Conservation (phyloP, 1,284 basidiomycete genomes). For the Wallemia mellicola region DNA sequence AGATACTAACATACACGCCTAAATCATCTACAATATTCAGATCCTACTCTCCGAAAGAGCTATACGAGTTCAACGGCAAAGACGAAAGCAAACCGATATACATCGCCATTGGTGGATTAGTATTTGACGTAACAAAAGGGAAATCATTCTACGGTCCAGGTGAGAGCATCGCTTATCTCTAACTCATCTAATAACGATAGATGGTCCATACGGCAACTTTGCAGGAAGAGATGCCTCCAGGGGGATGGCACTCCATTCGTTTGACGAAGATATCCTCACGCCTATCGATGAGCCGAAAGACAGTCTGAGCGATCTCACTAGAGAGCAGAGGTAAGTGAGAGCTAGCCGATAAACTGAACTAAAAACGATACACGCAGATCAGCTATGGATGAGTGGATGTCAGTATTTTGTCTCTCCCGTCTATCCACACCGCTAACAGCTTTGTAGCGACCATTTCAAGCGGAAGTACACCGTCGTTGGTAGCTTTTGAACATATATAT, state of each 20-base stretch:
- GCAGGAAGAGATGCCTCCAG: constrained; percentile 74
- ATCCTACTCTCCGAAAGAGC: neutral
- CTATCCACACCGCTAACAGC: neutral
- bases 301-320: constrained; percentile 40
- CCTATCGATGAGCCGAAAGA: constrained; percentile 60
- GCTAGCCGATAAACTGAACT: neutral
- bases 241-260: constrained; percentile 91
- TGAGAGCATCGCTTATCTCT: constrained; percentile 17
- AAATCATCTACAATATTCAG: neutral
- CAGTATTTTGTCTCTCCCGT: neutral
- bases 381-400: neutral
- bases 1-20: neutral
- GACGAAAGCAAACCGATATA: constrained; percentile 36
- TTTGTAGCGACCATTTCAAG: neutral
- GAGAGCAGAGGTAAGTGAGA: constrained; percentile 44
- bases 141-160: constrained; percentile 75
- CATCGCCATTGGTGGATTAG: constrained; percentile 54
- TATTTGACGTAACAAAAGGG: constrained; percentile 72
- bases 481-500: neutral
- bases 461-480: neutral
- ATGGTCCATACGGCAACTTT: constrained; percentile 88
- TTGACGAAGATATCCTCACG: constrained; percentile 74
- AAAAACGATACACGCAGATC: neutral
- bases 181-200: constrained; percentile 17
- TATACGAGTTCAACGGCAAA: constrained; percentile 27